Evolutionary conservation across 108 stramenopile genomes (phyloP), one percentile per base, ranked within the genome.

Genomic region (Skeletonema menzelii): DNA sequence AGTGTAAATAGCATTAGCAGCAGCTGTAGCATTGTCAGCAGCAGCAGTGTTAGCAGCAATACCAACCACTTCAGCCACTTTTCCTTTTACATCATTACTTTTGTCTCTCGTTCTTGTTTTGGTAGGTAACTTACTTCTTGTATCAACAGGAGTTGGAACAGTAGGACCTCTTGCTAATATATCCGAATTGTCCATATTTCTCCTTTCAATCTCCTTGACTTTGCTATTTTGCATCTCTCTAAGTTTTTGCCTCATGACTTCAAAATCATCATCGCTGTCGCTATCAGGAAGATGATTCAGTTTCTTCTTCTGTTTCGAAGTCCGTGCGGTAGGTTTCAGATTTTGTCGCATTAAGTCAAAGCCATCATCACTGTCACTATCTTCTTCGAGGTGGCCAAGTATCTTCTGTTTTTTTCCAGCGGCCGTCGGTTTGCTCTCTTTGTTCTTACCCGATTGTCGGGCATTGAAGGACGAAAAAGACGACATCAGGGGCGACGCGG

Each of bases 231-330:
- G 22, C 57, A 27, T 30, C 26, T 58, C 27, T 20, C 27, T 58
- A 3, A 58, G 26, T 58, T 58, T 27, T 26, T 27, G 57, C 14
- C 15, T n/a, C 57, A 30, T 28, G 12, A 58, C 57, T 58, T 58
- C 57, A 58, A 58, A 28, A 28, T 30, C 57, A 49, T 26, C 65
- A 49, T 66, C 65, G 17, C 49, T 27, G 31, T 55, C 65, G 46
- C 27, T 42, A 66, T 27, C 65, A 66, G 2, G n/a, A 7, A 47
- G 46, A 19, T 47, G 46, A 1, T n/a, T 5, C n/a, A 19, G 46
- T 47, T 17, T n/a, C 19, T 19, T 47, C 46, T 47, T 47, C 12
- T 37, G 0, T 47, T 17, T 47, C 7, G 46, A 19, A 19, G 46
- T 19, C n/a, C 19, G 46, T 19, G 46, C 46, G 5, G 17, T 17